A percentile compares a stretch with the other conserved stretches of the same genome.
These are phyloP conservation scores for Leptographium radiaticola DNA, from an alignment of 2,329 filamentous ascomycete genomes.

Conservation along the genomic window DNA sequence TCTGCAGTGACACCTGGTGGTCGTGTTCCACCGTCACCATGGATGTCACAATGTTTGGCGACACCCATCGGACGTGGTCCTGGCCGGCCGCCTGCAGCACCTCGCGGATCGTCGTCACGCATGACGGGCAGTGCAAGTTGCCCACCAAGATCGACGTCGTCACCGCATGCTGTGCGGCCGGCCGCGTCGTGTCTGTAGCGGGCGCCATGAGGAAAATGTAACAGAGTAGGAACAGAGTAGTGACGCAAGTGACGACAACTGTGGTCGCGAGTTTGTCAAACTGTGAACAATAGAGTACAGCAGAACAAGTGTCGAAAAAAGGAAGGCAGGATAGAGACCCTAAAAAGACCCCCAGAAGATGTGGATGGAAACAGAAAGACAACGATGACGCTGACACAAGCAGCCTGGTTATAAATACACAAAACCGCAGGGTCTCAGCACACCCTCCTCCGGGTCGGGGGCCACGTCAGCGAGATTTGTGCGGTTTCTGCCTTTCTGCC, in stretches of 20 bases:
- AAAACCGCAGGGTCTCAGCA: background rate
- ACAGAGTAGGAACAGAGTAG: no score
- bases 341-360: no score
- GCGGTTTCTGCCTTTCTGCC: conserved; percentile 3
- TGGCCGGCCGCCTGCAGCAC: conserved; percentile 35
- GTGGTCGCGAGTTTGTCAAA: no score
- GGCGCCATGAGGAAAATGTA: conserved; percentile 11
- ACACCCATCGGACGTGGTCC: conserved; percentile 42
- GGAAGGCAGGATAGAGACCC: no score
- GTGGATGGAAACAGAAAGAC: no score
- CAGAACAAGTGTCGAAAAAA: no score
- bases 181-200: conserved; percentile 13
- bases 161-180: conserved; percentile 13
- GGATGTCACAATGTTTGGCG: conserved; percentile 59
- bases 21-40: conserved; percentile 50
- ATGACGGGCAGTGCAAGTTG: conserved; percentile 70
- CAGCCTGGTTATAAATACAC: no score
- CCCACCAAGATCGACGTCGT: conserved; percentile 53
- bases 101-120: conserved; percentile 52
- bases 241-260: no score
- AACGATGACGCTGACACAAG: no score
- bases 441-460: background rate
- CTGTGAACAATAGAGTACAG: no score
- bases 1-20: conserved; percentile 28
- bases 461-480: conserved; percentile 9